Conservation (phyloP, 768 basidiomycete genomes). For the Hygrophorus pudorinus region DNA sequence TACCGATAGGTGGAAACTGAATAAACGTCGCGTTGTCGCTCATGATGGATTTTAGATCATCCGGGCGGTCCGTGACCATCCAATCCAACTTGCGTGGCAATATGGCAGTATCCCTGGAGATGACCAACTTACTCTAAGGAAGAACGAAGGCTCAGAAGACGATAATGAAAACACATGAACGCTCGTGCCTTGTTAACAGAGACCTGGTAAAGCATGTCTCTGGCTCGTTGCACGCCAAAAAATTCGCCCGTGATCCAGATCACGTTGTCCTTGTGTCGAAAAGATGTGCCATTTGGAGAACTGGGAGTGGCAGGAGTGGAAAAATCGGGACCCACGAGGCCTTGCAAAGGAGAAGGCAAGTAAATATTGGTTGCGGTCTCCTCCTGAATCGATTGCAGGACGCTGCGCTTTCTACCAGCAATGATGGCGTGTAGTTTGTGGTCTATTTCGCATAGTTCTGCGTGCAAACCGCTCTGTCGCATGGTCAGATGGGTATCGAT, state of each 20-base stretch:
- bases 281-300: slow-evolving; percentile 21
- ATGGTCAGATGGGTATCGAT: slow-evolving; percentile 9
- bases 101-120: slow-evolving; percentile 89
- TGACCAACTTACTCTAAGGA: slow-evolving; percentile 71
- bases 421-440: slow-evolving; percentile 89
- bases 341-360: slow-evolving; percentile 83
- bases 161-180: not conserved
- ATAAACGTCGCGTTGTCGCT: slow-evolving; percentile 95
- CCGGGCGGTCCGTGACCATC: slow-evolving; percentile 95
- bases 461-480: slow-evolving; percentile 76
- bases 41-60: slow-evolving; percentile 89
- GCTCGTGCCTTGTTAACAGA: slow-evolving; percentile 71
- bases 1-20: slow-evolving; percentile 86
- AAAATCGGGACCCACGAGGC: slow-evolving; percentile 65
- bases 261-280: slow-evolving; percentile 51
- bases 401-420: slow-evolving; percentile 78
- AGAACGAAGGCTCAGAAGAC: not conserved
- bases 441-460: slow-evolving; percentile 89
- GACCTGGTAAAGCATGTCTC: slow-evolving; percentile 89
- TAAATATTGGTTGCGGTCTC: slow-evolving; percentile 98
- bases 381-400: slow-evolving; percentile 88
- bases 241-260: slow-evolving; percentile 99
- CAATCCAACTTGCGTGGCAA: slow-evolving; percentile 96
- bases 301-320: slow-evolving; percentile 29
- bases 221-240: slow-evolving; percentile 88